phyloP scores from a whole-genome alignment of 2,329 filamentous ascomycete species.

The Fusarium nematophilum region DNA sequence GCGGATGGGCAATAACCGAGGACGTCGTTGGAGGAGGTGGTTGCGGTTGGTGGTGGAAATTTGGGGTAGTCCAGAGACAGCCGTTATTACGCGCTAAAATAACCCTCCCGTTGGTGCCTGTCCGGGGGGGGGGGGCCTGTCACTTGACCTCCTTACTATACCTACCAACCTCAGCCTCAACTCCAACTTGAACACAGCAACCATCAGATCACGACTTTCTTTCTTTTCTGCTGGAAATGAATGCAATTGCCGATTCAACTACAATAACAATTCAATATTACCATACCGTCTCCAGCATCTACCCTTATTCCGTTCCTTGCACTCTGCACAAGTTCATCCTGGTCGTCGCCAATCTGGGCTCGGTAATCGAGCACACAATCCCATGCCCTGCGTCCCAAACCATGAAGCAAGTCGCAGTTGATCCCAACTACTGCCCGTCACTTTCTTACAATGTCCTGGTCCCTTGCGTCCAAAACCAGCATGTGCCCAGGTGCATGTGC shows the following conservation, averaged over 20 bases:
- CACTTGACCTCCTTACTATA: slow-evolving; percentile 33
- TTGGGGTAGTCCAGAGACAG: slow-evolving; percentile 11
- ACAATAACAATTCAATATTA: not conserved
- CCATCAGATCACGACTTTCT: too few species aligned
- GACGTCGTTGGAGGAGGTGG: not conserved
- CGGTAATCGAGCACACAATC: slow-evolving; percentile 3
- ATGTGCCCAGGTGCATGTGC: slow-evolving; percentile 72
- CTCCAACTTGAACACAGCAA: too few species aligned
- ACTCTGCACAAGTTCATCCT: not conserved
- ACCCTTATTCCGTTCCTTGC: not conserved
- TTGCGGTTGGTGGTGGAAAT: slow-evolving; percentile 23
- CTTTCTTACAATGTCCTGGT: slow-evolving; percentile 49
- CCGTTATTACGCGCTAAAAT: slow-evolving; percentile 28
- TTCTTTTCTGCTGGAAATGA: too few species aligned
- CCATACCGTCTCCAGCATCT: not conserved
- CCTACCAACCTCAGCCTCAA: not conserved
- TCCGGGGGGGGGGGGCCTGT: slow-evolving; percentile 19
- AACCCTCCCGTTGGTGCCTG: not conserved
- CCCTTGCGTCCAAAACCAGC: slow-evolving; percentile 65
- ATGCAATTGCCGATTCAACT: too few species aligned
- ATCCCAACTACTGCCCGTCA: not conserved
- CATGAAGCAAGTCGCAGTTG: not conserved
- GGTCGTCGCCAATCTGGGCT: slow-evolving; percentile 16
- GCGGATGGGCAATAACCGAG: slow-evolving; percentile 8
- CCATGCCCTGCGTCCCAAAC: not conserved